These are phyloP conservation scores for Bullera alba DNA, from an alignment of 768 basidiomycete species.

Conservation along the genomic window DNA sequence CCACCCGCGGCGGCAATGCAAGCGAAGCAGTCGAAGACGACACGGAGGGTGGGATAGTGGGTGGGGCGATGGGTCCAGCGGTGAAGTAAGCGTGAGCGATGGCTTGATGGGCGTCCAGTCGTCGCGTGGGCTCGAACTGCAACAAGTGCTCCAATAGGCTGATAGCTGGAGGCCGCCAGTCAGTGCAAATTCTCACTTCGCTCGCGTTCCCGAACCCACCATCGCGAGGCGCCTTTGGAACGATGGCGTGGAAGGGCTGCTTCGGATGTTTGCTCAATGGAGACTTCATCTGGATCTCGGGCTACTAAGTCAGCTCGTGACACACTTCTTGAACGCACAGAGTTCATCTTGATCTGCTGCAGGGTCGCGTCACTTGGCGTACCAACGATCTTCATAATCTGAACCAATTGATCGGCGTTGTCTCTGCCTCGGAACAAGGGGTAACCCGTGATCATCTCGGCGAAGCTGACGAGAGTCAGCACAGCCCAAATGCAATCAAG, in stretches of 20 bases:
- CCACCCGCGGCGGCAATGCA: conserved; percentile 33
- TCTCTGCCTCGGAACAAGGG: conserved; percentile 95
- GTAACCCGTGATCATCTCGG: conserved; percentile 97
- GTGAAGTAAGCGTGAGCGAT: conserved; percentile 84
- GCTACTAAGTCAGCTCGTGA: conserved; percentile 13
- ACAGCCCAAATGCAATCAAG: not conserved
- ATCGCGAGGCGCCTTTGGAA: conserved; percentile 42
- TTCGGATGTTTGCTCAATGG: conserved; percentile 40
- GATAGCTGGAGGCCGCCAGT: conserved; percentile 53
- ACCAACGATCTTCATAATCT: conserved; percentile 95
- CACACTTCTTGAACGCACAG: conserved; percentile 54
- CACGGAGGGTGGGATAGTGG: conserved; percentile 31
- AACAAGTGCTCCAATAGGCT: conserved; percentile 89
- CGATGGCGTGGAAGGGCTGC: conserved; percentile 40
- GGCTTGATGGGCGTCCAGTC: conserved; percentile 84
- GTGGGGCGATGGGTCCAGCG: conserved; percentile 34
- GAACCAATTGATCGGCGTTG: conserved; percentile 93
- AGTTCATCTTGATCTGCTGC: conserved; percentile 80
- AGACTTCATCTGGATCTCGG: conserved; percentile 37
- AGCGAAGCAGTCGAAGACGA: conserved; percentile 32
- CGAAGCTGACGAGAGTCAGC: conserved; percentile 53
- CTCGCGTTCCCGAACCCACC: conserved; percentile 20
- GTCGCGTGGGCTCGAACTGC: conserved; percentile 89
- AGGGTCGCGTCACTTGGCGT: conserved; percentile 85
- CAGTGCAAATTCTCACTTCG: not conserved